Evolutionary conservation across 805 yeast species (phyloP).

Genomic region (Wickerhamomyces chambardii): DNA sequence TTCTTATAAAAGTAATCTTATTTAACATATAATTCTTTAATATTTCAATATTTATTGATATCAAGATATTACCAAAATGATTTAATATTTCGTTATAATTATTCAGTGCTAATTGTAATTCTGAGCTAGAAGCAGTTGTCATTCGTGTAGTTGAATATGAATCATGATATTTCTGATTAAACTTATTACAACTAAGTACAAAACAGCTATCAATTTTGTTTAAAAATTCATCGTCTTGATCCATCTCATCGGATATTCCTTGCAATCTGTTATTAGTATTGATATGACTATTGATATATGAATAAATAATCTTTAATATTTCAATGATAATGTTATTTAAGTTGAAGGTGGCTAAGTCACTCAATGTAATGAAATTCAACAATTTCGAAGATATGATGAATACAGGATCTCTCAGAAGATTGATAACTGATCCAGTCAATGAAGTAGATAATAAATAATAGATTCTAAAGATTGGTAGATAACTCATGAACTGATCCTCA

Average conservation of each 20-base stretch:
- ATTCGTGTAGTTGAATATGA: background rate
- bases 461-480: slow-evolving; percentile 17
- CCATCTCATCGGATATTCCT: too few relatives aligned
- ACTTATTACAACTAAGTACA: slow-evolving; percentile 19
- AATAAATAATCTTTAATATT: slow-evolving; percentile 16
- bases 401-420: slow-evolving; percentile 7
- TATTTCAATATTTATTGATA: slow-evolving; percentile 12
- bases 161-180: slow-evolving; percentile 12
- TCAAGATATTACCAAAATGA: slow-evolving; percentile 17
- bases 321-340: slow-evolving; percentile 17
- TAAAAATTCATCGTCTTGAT: slow-evolving; percentile 10
- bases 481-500: slow-evolving; percentile 14
- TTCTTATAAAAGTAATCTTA: slow-evolving; percentile 11
- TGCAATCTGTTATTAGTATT: too few relatives aligned
- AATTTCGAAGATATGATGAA: slow-evolving; percentile 14
- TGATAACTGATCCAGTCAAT: slow-evolving; percentile 1
- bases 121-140: background rate
- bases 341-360: slow-evolving; percentile 9
- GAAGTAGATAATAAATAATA: slow-evolving; percentile 14
- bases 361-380: slow-evolving; percentile 15
- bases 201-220: slow-evolving; percentile 11
- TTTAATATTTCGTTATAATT: slow-evolving; percentile 17
- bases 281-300: slow-evolving; percentile 8
- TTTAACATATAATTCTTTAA: slow-evolving; percentile 19
- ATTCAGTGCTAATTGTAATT: too few relatives aligned